Evolutionary conservation across 2,329 filamentous ascomycete species (phyloP).

Genomic region (Paracamarosporium sp.): DNA sequence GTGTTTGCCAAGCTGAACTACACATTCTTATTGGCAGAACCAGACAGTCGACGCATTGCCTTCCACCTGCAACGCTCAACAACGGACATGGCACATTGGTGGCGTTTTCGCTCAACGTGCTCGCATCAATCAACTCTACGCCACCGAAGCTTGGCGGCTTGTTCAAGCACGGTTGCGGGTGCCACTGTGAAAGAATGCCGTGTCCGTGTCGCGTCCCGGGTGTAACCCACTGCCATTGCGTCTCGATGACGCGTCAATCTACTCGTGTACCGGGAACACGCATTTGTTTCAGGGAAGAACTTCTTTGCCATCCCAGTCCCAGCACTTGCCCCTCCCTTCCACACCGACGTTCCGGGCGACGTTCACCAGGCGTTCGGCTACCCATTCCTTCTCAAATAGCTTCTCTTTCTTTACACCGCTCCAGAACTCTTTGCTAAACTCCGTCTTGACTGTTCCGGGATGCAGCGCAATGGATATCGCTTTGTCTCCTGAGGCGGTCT

Average conservation of each 20-base stretch:
- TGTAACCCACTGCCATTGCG: too few species aligned
- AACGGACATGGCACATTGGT: slow-evolving; percentile 4
- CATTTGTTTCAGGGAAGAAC: slow-evolving; percentile 37
- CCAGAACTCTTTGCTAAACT: slow-evolving; percentile 77
- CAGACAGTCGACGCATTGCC: not conserved
- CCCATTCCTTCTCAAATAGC: slow-evolving; percentile 71
- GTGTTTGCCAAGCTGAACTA: too few species aligned
- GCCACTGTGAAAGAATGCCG: not conserved
- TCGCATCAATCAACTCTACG: not conserved
- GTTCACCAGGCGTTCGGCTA: slow-evolving; percentile 68
- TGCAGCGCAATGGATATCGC: slow-evolving; percentile 76
- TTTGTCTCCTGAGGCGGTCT: slow-evolving; percentile 62
- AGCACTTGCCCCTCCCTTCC: slow-evolving; percentile 46
- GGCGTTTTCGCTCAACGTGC: not conserved
- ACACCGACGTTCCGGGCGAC: slow-evolving; percentile 72
- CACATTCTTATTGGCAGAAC: not conserved
- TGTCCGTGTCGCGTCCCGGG: too few species aligned
- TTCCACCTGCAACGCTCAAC: slow-evolving; percentile 1
- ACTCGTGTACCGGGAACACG: not conserved
- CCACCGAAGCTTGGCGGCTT: not conserved
- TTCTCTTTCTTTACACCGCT: slow-evolving; percentile 64
- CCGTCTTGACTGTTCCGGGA: slow-evolving; percentile 81
- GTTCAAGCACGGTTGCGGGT: not conserved
- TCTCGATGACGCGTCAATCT: not conserved
- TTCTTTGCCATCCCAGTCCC: slow-evolving; percentile 50